Conservation (phyloP, 805 yeast genomes). For the Wickerhamiella siamensis region DNA sequence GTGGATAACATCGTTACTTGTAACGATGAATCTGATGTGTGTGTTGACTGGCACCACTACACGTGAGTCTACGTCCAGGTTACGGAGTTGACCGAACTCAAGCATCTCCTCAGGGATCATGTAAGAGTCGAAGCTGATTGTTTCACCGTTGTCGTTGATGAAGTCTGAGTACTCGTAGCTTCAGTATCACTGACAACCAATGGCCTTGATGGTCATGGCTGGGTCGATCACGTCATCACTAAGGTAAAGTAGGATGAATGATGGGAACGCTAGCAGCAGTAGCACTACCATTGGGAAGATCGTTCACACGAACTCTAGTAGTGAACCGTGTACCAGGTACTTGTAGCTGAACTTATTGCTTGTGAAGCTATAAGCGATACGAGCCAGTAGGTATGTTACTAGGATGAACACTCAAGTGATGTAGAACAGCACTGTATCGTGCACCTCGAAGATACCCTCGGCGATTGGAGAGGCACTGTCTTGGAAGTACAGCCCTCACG, state of each 20-base stretch:
- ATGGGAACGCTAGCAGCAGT: conserved; percentile 13
- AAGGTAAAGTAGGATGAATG: conserved; percentile 8
- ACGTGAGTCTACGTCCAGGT: conserved; percentile 18
- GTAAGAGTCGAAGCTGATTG: conserved; percentile 16
- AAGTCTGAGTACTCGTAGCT: conserved; percentile 21
- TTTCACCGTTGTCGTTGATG: conserved; percentile 13
- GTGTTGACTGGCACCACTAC: conserved; percentile 18
- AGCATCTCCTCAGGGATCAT: conserved; percentile 18
- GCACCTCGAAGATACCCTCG: conserved; percentile 8
- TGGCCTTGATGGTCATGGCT: conserved; percentile 16
- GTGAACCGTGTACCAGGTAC: conserved; percentile 19
- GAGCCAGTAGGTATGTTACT: conserved; percentile 9
- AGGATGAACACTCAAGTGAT: conserved; percentile 6
- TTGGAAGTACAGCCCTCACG: conserved; percentile 18
- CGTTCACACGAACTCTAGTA: conserved; percentile 20
- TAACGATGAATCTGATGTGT: conserved; percentile 17
- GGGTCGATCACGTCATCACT: conserved; percentile 1
- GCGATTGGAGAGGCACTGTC: conserved; percentile 14
- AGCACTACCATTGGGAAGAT: conserved; percentile 17
- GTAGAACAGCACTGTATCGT: conserved; percentile 9
- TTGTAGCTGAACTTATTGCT: conserved; percentile 8
- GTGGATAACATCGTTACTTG: conserved; percentile 19
- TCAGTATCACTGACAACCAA: conserved; percentile 19
- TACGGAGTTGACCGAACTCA: conserved; percentile 18
- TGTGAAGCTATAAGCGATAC: conserved; percentile 1